Base-by-base conservation (phyloP, 163 green algal genomes). In the Prototheca wickerhamii region DNA sequence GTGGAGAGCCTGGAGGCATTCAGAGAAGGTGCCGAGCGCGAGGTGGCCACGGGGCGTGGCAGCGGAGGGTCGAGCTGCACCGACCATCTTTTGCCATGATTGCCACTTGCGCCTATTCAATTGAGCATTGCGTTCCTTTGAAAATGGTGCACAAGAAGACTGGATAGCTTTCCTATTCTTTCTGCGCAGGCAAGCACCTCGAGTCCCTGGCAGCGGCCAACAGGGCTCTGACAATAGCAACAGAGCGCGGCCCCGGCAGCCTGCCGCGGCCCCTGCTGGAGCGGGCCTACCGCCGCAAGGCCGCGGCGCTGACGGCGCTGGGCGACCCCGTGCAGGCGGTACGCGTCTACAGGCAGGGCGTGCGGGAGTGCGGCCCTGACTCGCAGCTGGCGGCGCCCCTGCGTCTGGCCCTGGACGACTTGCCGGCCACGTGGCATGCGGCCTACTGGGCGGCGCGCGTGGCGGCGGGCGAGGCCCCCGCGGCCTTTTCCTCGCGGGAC, bases 401-500 rank as follows among this genome's bases (percentile, higher is more conserved):
- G 54, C 44, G 34, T 2, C 7, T 71, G 12, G 42, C 65, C 2
- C 33, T 57, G 18, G 65, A 74, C 21, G 6, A 61, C 23, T 37
- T 78, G 37, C 55, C 63, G 4, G 18, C 51, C 33, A 26, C 20
- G 26, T 75, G 70, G 69, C 59, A 78, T 17, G 72, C 73, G 8
- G 32, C 51, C 34, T 66, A 72, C 60, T 82, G 75, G 75, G 54
- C 42, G 6, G 4, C 26, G 23, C 30, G 43, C 1, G 56, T 82
- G 7, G 50, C 55, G 34, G 35, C 35, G 12, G 73, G 60, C 10
- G 58, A 82, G 56, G 42, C 17, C 5, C 72, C 71, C 26, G 59
- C 70, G 49, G 60, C 43, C n/a, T 56, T 82, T 10, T 77, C 71
- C 46, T 52, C 28, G 2, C 60, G 75, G 0, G 75, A 82, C 23